phyloP scores from a whole-genome alignment of 2,329 filamentous ascomycete species.

The Fusarium bactridioides region DNA sequence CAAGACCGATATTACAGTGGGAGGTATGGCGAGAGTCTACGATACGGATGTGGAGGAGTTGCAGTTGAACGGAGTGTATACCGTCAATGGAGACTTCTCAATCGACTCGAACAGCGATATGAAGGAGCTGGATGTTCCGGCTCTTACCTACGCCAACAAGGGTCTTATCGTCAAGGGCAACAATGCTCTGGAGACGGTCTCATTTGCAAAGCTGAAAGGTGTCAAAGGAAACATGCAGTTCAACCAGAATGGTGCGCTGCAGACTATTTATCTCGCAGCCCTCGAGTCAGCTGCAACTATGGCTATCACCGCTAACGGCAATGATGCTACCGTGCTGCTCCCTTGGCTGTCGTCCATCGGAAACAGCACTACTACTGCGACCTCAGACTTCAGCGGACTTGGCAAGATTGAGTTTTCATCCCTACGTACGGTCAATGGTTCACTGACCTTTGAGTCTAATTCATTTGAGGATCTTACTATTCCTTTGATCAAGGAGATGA shows the following conservation, averaged over 20 bases:
- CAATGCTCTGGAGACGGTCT: slow-evolving; percentile 24
- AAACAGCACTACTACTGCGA: slow-evolving; percentile 37
- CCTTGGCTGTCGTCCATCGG: slow-evolving; percentile 36
- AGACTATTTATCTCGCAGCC: slow-evolving; percentile 25
- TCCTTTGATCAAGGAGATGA: slow-evolving; percentile 36
- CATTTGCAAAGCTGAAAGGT: slow-evolving; percentile 36
- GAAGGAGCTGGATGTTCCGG: slow-evolving; percentile 21
- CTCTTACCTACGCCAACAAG: slow-evolving; percentile 34
- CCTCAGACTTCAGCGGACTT: slow-evolving; percentile 32
- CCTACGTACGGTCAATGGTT: slow-evolving; percentile 34
- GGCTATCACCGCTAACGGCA: slow-evolving; percentile 38
- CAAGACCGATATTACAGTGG: slow-evolving; percentile 24
- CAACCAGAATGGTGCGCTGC: slow-evolving; percentile 35
- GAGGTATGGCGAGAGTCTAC: slow-evolving; percentile 37
- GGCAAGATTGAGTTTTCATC: slow-evolving; percentile 36
- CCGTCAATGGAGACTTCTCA: slow-evolving; percentile 37
- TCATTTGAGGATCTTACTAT: slow-evolving; percentile 33
- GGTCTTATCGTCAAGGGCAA: slow-evolving; percentile 36
- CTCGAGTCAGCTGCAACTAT: slow-evolving; percentile 40
- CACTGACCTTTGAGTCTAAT: slow-evolving; percentile 36
- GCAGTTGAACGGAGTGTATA: slow-evolving; percentile 34
- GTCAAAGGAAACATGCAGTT: slow-evolving; percentile 39
- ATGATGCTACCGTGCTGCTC: slow-evolving; percentile 23
- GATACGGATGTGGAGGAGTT: slow-evolving; percentile 31
- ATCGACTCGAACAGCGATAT: slow-evolving; percentile 37